These are phyloP conservation scores for Rhodotorula glutinis DNA, from an alignment of 1,284 basidiomycete species.

Conservation along the genomic window DNA sequence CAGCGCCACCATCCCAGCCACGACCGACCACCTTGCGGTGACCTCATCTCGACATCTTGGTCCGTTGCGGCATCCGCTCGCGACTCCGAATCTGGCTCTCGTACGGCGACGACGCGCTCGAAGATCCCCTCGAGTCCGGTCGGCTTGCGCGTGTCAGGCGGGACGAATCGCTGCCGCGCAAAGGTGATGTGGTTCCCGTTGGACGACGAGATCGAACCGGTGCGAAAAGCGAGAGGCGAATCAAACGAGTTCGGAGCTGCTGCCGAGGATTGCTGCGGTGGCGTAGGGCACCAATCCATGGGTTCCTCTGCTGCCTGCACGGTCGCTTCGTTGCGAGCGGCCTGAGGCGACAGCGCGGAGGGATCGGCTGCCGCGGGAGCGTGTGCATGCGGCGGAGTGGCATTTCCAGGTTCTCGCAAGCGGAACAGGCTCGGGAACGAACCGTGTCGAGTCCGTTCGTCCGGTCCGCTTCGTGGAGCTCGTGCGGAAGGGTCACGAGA, in stretches of 20 bases:
- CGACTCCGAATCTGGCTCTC: not conserved
- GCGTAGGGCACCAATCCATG: constrained; percentile 29
- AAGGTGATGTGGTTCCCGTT: not conserved
- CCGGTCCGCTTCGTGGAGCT: too few relatives aligned
- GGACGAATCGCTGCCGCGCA: constrained; percentile 18
- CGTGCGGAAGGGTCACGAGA: too few relatives aligned
- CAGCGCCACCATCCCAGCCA: too few relatives aligned
- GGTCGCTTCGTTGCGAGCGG: constrained; percentile 20
- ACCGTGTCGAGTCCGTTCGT: not conserved
- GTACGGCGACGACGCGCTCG: constrained; percentile 2
- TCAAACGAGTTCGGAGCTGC: not conserved
- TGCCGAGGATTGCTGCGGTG: not conserved
- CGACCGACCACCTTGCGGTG: too few relatives aligned
- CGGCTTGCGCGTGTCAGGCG: constrained; percentile 25
- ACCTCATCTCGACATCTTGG: constrained; percentile 12
- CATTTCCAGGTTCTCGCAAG: not conserved
- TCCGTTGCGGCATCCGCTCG: not conserved
- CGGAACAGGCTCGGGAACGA: not conserved
- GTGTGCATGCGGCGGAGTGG: not conserved
- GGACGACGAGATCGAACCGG: not conserved
- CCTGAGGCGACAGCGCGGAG: too few relatives aligned
- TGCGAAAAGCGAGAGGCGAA: not conserved
- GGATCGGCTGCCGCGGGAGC: too few relatives aligned
- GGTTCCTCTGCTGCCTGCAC: constrained; percentile 21
- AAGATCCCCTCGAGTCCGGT: constrained; percentile 30